phyloP scores from a whole-genome alignment of 2,329 filamentous ascomycete genomes.

The Fusarium armeniacum region DNA sequence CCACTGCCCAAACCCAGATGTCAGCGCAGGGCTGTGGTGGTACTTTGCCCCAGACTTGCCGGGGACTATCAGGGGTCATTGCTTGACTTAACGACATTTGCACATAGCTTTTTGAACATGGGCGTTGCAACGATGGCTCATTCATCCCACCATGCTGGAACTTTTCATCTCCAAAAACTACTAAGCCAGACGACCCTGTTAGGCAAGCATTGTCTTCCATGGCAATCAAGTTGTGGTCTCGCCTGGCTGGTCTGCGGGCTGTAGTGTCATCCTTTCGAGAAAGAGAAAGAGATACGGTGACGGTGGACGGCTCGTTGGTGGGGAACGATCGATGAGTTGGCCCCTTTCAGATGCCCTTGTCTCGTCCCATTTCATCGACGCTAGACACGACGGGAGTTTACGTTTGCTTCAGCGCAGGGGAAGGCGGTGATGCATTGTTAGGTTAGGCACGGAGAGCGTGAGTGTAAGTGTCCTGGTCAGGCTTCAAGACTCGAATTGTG shows the following conservation, averaged over 20 bases:
- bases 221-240: conserved; percentile 22
- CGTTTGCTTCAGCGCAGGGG: conserved; percentile 44
- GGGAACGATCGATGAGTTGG: conserved; percentile 51
- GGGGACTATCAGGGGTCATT: conserved; percentile 41
- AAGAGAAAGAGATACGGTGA: conserved; percentile 51
- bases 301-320: conserved; percentile 47
- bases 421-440: conserved; percentile 51
- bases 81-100: conserved; percentile 44
- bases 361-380: conserved; percentile 49
- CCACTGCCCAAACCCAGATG: conserved; percentile 40
- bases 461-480: conserved; percentile 40
- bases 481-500: conserved; percentile 41
- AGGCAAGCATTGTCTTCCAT: conserved; percentile 27
- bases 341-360: conserved; percentile 50
- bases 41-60: conserved; percentile 47
- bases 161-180: conserved; percentile 24
- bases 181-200: conserved; percentile 40
- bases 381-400: conserved; percentile 43
- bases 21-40: conserved; percentile 47
- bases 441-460: conserved; percentile 47
- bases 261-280: conserved; percentile 47
- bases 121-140: conserved; percentile 29
- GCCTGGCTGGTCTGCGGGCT: conserved; percentile 38
- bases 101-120: conserved; percentile 33
- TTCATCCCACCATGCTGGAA: conserved; percentile 39